Base-by-base conservation (phyloP, 139 green algal species). In the Ettlia oleoabundans region DNA sequence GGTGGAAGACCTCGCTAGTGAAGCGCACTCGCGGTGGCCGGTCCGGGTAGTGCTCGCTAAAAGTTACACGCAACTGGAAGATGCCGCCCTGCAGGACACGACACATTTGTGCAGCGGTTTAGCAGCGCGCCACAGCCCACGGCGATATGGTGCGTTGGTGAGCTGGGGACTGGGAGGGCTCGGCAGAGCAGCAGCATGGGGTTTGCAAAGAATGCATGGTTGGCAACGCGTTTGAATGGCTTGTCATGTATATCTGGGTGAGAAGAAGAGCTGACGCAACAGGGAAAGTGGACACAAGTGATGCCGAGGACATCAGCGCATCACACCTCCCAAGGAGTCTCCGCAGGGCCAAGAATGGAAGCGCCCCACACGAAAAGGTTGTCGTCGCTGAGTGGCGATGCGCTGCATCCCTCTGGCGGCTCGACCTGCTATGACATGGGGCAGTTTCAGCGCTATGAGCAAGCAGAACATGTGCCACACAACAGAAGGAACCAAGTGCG, bases 1-100 rank as follows among this genome's bases (percentile, higher is more conserved):
- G 92, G 78, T 97, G 94, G 68, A 92, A 97, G 32, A 97, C 89
- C 28, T 98, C 93, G 5, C 78, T 90, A 0, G 88, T 96, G 85
- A 98, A 98, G 10, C 95, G 88, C 28, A 98, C 94, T n/a, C 90
- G 86, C 0, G 96, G 96, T 1, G 96, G 94, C 86, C 97, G 97
- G 9, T 97, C 94, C 1, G 68, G 76, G 61, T 85, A 83, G 10
- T 91, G 76, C 38, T 98, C 93, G 33, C 84, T 61, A 66, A 98
- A 98, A 1, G 92, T 97, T 53, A 98, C 86, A 32, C 95, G 87
- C 58, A 98, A 84, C 18, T 90, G 93, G 74, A 97, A 98, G 10
- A 98, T 88, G 30, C 95, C 95, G 3, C 95, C 85, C 66, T 92
- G 80, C 76, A n/a, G n/a, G n/a, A n/a, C n/a, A n/a, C n/a, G n/a